phyloP scores from a whole-genome alignment of 768 basidiomycete species.

The Neoboletus magnificus region DNA sequence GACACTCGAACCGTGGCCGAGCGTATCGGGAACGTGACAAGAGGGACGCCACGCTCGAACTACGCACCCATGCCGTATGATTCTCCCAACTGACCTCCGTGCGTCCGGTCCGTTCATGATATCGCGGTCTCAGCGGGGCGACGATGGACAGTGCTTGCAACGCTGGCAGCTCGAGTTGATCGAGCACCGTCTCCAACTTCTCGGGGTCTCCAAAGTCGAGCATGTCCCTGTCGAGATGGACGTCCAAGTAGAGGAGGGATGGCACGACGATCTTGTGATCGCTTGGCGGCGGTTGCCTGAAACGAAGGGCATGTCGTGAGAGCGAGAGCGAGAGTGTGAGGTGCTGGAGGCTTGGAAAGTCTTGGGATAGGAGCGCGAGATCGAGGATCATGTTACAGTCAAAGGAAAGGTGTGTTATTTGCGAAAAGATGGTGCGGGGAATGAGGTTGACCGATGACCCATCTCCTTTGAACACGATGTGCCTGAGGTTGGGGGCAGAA shows the following conservation, averaged over 20 bases:
- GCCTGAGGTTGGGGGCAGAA: constrained; percentile 16
- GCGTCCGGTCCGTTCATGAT: neutral
- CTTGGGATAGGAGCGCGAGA: constrained; percentile 16
- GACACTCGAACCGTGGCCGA: constrained; percentile 5
- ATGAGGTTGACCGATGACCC: constrained; percentile 12
- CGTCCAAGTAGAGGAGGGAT: constrained; percentile 12
- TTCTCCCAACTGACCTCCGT: constrained; percentile 1
- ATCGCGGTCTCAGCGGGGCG: neutral
- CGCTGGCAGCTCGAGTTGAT: constrained; percentile 20
- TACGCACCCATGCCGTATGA: constrained; percentile 13
- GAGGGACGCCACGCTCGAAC: constrained; percentile 9
- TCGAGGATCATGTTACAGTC: constrained; percentile 20
- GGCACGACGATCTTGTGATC: neutral
- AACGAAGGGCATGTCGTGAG: constrained; percentile 7
- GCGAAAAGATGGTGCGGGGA: constrained; percentile 12
- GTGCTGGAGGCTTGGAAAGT: constrained; percentile 15
- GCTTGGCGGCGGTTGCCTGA: constrained; percentile 5
- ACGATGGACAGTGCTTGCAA: constrained; percentile 15
- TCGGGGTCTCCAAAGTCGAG: constrained; percentile 20
- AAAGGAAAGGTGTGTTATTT: constrained; percentile 24
- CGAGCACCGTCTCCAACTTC: constrained; percentile 17
- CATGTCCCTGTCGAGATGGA: constrained; percentile 21
- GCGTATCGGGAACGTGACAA: constrained; percentile 11
- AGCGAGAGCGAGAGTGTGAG: constrained; percentile 15
- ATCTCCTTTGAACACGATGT: constrained; percentile 14